Base-by-base conservation (phyloP, 441 rosid species). In the Caryocar brasiliense region DNA sequence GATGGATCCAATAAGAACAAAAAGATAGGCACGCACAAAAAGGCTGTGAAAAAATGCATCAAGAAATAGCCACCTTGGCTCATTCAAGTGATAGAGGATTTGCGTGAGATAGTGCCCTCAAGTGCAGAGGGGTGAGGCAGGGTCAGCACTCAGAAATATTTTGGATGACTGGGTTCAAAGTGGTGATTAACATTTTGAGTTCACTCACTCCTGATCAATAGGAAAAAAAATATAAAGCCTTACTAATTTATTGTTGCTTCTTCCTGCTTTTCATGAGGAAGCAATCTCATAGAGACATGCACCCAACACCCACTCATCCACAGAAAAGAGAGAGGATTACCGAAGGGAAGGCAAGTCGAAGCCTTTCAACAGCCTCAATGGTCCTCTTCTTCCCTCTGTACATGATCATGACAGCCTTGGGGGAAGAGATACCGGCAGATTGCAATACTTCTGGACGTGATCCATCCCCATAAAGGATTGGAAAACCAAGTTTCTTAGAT, bases 331-430 rank as follows among this genome's bases (percentile, higher is more conserved):
- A 37, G 52, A 55, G 48, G 21, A 22, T 21, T 73, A 82, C 98
- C 29, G 66, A 77, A 2, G 98, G 94, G 67, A 83, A 92, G 58
- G 96, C 89, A 48, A 85, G 86, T 25, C 89, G 85, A 43, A 92
- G 94, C 72, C 94, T 79, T 62, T 81, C 71, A 54, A 85, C 94
- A 44, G 96, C 94, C 61, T 87, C 96, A 11, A 71, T 50, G 14
- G 95, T 78, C 65, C 77, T 83, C 64, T 77, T 79, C 81, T 55
- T 83, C 49, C 84, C 95, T 15, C 80, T 80, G 72, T 87, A 80
- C 89, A 85, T 87, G 54, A 92, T 72, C 91, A 92, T 74, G 57
- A 92, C 82, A 51, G 98, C 94, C 74, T 85, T 92, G 2, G 94
- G 95, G 45, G 94, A 66, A 62, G 85, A 59, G 42, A 92, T 77